Percentiles rank a stretch among this genome's conserved stretches.
Evolutionary conservation across 1,284 basidiomycete genomes (phyloP).

Genomic region (Tranzscheliella williamsii): DNA sequence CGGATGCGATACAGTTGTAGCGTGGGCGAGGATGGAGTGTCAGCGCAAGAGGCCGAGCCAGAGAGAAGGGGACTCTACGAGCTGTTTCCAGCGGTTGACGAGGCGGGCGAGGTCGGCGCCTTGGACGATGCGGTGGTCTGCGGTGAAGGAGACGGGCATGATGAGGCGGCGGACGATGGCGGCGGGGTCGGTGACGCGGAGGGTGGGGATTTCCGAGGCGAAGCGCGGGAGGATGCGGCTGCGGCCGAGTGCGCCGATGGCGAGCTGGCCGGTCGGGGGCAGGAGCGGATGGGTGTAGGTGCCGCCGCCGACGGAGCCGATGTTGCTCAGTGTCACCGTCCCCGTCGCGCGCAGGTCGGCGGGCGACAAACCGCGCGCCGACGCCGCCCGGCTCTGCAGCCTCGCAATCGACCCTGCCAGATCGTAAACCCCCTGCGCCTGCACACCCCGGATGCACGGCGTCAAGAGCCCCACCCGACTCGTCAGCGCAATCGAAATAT

Average conservation of each 20-base stretch:
- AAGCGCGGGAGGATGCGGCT: constrained; percentile 38
- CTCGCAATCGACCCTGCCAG: constrained; percentile 62
- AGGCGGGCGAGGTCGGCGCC: constrained; percentile 89
- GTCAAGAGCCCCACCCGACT: constrained; percentile 83
- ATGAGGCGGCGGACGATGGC: constrained; percentile 34
- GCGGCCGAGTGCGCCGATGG: constrained; percentile 81
- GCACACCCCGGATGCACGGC: constrained; percentile 73
- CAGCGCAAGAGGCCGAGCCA: constrained; percentile 67
- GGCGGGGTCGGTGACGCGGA: constrained; percentile 10
- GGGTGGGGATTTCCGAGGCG: constrained; percentile 30
- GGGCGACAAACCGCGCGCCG: constrained; percentile 11
- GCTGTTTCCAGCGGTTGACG: constrained; percentile 83
- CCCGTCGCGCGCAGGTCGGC: constrained; percentile 41
- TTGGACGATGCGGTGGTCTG: constrained; percentile 87
- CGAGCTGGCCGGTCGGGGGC: constrained; percentile 83
- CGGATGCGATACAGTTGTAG: too few species aligned
- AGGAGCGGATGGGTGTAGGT: constrained; percentile 65
- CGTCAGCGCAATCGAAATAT: constrained; percentile 70
- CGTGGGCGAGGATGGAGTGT: too few species aligned
- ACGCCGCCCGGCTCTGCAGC: constrained; percentile 28
- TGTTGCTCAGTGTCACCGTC: constrained; percentile 84
- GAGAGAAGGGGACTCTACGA: constrained; percentile 78
- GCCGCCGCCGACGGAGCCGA: constrained; percentile 50
- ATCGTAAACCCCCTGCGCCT: constrained; percentile 69
- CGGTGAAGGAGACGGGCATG: constrained; percentile 61